Conservation (phyloP, 345 rosid species). For the Rhodamnia rubescens region DNA sequence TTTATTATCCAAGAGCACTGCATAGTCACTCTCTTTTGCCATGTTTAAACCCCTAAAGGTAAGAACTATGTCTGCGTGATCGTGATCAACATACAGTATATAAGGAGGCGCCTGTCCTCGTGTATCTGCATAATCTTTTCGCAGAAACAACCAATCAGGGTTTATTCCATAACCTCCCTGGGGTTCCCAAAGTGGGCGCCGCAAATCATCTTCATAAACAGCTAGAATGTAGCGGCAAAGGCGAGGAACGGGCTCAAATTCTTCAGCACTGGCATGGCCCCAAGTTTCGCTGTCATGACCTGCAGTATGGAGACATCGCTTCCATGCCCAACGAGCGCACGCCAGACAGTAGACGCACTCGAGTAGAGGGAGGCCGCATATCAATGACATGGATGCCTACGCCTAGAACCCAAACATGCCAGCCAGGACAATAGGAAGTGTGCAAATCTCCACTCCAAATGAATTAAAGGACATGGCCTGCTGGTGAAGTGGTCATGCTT, state of each 20-base stretch:
- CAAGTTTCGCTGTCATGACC: slow-evolving; percentile 90
- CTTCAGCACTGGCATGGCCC: slow-evolving; percentile 76
- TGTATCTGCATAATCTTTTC: slow-evolving; percentile 62
- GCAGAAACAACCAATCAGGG: slow-evolving; percentile 52
- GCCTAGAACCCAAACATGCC: not conserved
- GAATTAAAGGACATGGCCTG: not conserved
- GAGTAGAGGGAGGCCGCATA: slow-evolving; percentile 81
- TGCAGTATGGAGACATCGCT: slow-evolving; percentile 81
- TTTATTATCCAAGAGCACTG: slow-evolving; percentile 72
- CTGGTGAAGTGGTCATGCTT: not conserved
- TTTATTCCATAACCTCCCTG: slow-evolving; percentile 80
- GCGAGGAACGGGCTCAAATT: slow-evolving; percentile 82
- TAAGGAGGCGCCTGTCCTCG: slow-evolving; percentile 79
- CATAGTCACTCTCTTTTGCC: slow-evolving; percentile 88
- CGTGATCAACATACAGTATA: slow-evolving; percentile 69
- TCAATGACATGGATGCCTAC: slow-evolving; percentile 41
- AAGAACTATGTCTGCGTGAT: slow-evolving; percentile 57
- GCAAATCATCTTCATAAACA: slow-evolving; percentile 85
- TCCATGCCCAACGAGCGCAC: slow-evolving; percentile 98
- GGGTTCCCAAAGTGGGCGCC: slow-evolving; percentile 83
- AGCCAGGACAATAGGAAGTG: not conserved
- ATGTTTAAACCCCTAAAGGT: slow-evolving; percentile 79
- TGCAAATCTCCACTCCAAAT: not conserved
- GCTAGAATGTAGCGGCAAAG: slow-evolving; percentile 84
- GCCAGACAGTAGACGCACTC: slow-evolving; percentile 93